phyloP scores from a whole-genome alignment of 1,139 yeast genomes.

The Petasospora rhodanensis region DNA sequence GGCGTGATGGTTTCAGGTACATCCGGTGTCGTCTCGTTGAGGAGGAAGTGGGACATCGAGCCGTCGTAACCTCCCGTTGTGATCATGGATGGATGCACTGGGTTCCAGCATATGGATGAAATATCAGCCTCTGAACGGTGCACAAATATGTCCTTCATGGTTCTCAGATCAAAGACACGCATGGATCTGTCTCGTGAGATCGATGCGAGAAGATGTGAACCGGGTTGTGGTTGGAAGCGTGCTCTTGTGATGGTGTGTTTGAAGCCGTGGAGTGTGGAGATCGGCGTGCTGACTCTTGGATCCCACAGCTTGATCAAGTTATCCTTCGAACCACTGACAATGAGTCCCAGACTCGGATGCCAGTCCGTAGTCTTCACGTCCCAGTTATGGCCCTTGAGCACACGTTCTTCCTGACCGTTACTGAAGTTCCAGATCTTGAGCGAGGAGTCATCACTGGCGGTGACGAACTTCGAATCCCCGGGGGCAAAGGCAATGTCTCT shows the following conservation, averaged over 20 bases:
- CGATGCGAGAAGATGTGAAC: conserved; percentile 67
- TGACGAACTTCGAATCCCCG: conserved; percentile 82
- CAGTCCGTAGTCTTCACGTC: conserved; percentile 96
- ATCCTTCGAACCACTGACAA: conserved; percentile 89
- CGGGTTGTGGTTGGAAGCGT: conserved; percentile 54
- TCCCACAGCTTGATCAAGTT: conserved; percentile 94
- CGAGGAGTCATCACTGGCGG: conserved; percentile 88
- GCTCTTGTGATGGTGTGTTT: conserved; percentile 89
- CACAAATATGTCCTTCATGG: conserved; percentile 71
- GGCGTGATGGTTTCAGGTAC: conserved; percentile 38
- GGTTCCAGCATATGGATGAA: conserved; percentile 89
- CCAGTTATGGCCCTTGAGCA: conserved; percentile 93
- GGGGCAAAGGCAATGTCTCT: conserved; percentile 89
- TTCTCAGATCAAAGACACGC: conserved; percentile 79
- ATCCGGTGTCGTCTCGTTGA: conserved; percentile 39
- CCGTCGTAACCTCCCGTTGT: conserved; percentile 92
- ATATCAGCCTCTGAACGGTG: conserved; percentile 83
- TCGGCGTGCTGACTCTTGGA: conserved; percentile 71
- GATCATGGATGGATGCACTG: conserved; percentile 72
- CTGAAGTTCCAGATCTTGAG: conserved; percentile 93
- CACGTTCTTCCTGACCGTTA: conserved; percentile 79
- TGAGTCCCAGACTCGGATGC: conserved; percentile 85
- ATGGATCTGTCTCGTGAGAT: conserved; percentile 87
- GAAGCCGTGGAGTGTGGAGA: conserved; percentile 83
- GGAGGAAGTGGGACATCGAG: conserved; percentile 68